Base-by-base conservation (phyloP, 2,329 filamentous ascomycete genomes). In the Colletotrichum simmondsii region DNA sequence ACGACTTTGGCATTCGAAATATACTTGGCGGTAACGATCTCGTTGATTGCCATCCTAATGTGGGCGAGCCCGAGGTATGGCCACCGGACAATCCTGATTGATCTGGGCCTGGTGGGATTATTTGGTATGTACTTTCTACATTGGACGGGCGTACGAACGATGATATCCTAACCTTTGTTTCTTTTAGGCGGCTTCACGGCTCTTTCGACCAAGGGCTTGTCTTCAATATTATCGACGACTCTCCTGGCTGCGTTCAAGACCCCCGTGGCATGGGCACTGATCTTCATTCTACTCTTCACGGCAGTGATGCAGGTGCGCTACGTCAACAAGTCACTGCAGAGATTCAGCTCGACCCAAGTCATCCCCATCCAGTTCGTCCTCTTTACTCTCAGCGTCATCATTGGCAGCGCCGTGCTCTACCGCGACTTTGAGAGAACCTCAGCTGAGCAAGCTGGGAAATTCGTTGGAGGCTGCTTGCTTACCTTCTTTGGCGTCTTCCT, bases 261-360 rank as follows among this genome's bases (percentile, higher is more conserved):
- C 46, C 95, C 96, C 0, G 93, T 99, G 73, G 97, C 95, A 24
- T 99, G 98, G 80, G 89, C 92, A 1, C 89, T 99, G n/a, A 82
- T 97, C 10, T 85, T 93, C 63, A 88, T 98, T 61, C 88, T 99
- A 30, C 87, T 97, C 22, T 89, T 86, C 58, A 98, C 96, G 1
- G 97, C 97, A 7, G 87, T 99, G 72, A 95, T 98, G 93, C 97
- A 99, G 84, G 96, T 99, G 77, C 96, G 95, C 80, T 99, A 98
- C 80, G 90, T 99, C 80, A 99, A 98, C 84, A 94, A 89, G 76
- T 88, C 89, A 1, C 87, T 99, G 65, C 95, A 98, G 81, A 92
- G 94, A 59, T 99, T 98, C 85, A 95, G 98, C 82, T 98, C 97
- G 7, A 99, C 97, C 0, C 95, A 98, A 81, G 97, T 99, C 77